Percentiles rank a stretch among this genome's conserved stretches.
Conservation (phyloP, 1,284 basidiomycete genomes). For the Cutaneotrichosporon dermatis region DNA sequence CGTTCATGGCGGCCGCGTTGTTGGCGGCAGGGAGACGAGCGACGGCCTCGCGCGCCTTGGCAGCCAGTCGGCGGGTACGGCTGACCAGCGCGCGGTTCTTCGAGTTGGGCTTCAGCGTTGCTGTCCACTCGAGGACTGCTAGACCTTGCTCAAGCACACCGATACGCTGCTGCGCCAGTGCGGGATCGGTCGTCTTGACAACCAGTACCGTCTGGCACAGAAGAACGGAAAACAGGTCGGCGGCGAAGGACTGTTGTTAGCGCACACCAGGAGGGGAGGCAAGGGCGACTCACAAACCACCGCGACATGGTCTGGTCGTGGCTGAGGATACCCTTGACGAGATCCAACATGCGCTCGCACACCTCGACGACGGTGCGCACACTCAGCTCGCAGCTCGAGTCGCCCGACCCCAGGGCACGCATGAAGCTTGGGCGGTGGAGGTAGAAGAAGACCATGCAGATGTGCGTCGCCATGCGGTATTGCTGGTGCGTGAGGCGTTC, state of each 20-base stretch:
- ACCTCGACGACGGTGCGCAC: constrained; percentile 19
- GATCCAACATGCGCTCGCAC: constrained; percentile 18
- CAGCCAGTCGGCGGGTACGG: constrained; percentile 12
- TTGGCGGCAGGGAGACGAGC: constrained; percentile 1
- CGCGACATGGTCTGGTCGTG: constrained; percentile 18
- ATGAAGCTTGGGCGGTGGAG: constrained; percentile 23
- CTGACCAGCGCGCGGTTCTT: constrained; percentile 19
- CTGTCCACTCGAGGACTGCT: constrained; percentile 20
- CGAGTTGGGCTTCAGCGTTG: constrained; percentile 10
- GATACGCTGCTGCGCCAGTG: constrained; percentile 11
- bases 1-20: background rate
- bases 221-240: constrained; percentile 21
- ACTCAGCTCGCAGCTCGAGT: constrained; percentile 6
- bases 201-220: constrained; percentile 21
- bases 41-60: constrained; percentile 11
- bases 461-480: constrained; percentile 22
- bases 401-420: constrained; percentile 13
- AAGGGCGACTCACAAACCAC: constrained; percentile 14
- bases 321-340: constrained; percentile 16
- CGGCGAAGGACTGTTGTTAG: constrained; percentile 18
- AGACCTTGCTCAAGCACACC: constrained; percentile 14
- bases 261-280: too few species aligned
- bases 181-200: constrained; percentile 18
- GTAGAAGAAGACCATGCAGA: constrained; percentile 25
- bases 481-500: constrained; percentile 16